Evolutionary conservation across 2,329 filamentous ascomycete species (phyloP), one percentile per base, ranked within the genome.

Genomic region (Lasiodiplodia theobromae): DNA sequence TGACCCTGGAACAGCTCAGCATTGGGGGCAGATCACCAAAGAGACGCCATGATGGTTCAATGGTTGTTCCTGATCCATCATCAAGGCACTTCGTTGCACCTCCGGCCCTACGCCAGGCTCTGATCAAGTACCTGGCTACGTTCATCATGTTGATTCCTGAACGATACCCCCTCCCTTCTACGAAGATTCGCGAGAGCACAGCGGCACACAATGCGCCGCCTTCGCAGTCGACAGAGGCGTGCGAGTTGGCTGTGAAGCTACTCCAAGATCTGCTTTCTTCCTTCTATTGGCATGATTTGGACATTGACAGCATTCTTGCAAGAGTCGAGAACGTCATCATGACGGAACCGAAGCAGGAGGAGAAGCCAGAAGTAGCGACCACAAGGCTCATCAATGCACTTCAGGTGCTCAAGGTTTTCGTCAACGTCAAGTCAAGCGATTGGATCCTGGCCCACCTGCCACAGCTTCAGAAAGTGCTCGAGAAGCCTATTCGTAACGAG

Each of bases 41-140:
- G 82, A 87, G 92, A 68, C 93, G 89, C 76, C 81, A 93, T n/a
- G 92, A 94, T 67, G 86, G 87, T n/a, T 84, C 87, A 2, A 78
- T 84, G 71, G 80, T 82, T 40, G 83, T 82, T 21, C 84, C 88
- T 4, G 86, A 87, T 8, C 85, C 88, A 4, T 85, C 88, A 3
- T 68, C 72, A 1, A 78, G 74, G 60, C 74, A 75, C 10, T 81
- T 80, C 68, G 80, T 84, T 28, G 82, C 82, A 16, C 75, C 73
- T 21, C 77, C 86, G 0, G 78, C 87, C 1, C 88, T 92, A 66
- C 88, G 94, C 23, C 87, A 90, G 53, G 91, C 93, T 78, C 91
- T 99, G 83, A 87, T 97, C 58, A 97, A 97, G 80, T 99, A 98
- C 76, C 87, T 99, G 38, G 92, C 98, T 37, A 92, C 96, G 70